Conservation (phyloP, 164 flowering plant genomes). For the Stephania japonica region DNA sequence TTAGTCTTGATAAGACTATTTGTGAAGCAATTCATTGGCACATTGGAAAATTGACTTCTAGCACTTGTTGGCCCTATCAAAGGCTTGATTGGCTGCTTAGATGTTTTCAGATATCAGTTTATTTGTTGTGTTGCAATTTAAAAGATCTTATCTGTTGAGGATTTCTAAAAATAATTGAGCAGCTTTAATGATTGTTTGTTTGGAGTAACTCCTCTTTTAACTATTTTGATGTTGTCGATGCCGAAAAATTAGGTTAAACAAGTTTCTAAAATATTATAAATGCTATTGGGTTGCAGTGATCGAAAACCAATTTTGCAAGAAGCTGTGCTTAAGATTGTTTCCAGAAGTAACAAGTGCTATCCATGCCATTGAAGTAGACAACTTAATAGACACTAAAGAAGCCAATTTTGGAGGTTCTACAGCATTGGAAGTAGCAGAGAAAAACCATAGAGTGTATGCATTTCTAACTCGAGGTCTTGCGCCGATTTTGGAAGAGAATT, state of each 20-base stretch:
- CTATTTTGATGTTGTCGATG: background rate
- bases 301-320: constrained; percentile 50
- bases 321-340: constrained; percentile 51
- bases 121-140: background rate
- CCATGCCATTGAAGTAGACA: constrained; percentile 25
- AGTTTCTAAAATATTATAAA: background rate
- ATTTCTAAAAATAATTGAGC: background rate
- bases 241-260: background rate
- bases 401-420: constrained; percentile 23
- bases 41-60: too few species aligned
- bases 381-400: constrained; percentile 14
- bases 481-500: constrained; percentile 19
- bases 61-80: background rate
- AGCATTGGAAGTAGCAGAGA: constrained; percentile 38
- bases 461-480: constrained; percentile 39
- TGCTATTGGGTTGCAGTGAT: constrained; percentile 49
- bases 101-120: background rate
- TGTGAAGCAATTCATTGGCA: background rate
- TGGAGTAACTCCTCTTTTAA: background rate
- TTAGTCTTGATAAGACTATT: background rate
- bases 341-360: constrained; percentile 44
- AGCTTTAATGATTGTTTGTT: background rate
- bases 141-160: background rate
- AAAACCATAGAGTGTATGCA: constrained; percentile 53
- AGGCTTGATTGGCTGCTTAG: background rate